phyloP scores from a whole-genome alignment of 345 rosid species.

The Tarenaya hassleriana region DNA sequence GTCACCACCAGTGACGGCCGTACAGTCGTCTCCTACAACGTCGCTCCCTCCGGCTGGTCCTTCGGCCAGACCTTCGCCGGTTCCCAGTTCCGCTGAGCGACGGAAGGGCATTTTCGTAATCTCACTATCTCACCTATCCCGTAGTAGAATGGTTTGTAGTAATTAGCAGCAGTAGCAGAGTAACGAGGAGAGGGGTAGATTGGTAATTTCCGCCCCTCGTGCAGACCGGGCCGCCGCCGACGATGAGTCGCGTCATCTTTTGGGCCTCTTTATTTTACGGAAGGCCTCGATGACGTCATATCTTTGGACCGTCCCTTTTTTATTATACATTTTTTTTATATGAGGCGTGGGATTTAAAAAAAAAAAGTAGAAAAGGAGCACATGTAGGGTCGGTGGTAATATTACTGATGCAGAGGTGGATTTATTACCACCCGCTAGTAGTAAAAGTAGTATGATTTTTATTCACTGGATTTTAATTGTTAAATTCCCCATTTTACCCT shows the following conservation, averaged over 20 bases:
- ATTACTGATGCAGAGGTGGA: constrained; percentile 33
- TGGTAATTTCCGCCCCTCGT: constrained; percentile 22
- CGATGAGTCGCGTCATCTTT: constrained; percentile 11
- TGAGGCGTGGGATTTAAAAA: no score
- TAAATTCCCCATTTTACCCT: no score
- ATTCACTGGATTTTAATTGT: no score
- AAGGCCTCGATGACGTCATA: constrained; percentile 26
- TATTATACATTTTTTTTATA: constrained; percentile 5
- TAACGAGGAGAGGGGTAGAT: constrained; percentile 4
- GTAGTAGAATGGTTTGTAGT: constrained; percentile 2
- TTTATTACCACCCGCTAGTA: constrained; percentile 33
- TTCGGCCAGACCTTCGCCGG: constrained; percentile 75
- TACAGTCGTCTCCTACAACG: constrained; percentile 49
- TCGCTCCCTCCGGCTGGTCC: constrained; percentile 63
- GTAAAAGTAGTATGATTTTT: no score
- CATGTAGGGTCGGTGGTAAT: constrained; percentile 37
- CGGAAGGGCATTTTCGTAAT: not conserved
- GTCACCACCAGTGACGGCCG: constrained; percentile 72
- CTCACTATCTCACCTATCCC: constrained; percentile 6
- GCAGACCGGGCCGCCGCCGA: constrained; percentile 15
- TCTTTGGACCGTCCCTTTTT: constrained; percentile 15
- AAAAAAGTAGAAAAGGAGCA: constrained; percentile 25
- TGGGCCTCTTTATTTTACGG: constrained; percentile 28
- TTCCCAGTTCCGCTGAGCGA: constrained; percentile 35
- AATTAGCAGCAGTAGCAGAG: constrained; percentile 6